These are phyloP conservation scores for Shiraia bambusicola DNA, from an alignment of 2,329 filamentous ascomycete species.

Conservation along the genomic window DNA sequence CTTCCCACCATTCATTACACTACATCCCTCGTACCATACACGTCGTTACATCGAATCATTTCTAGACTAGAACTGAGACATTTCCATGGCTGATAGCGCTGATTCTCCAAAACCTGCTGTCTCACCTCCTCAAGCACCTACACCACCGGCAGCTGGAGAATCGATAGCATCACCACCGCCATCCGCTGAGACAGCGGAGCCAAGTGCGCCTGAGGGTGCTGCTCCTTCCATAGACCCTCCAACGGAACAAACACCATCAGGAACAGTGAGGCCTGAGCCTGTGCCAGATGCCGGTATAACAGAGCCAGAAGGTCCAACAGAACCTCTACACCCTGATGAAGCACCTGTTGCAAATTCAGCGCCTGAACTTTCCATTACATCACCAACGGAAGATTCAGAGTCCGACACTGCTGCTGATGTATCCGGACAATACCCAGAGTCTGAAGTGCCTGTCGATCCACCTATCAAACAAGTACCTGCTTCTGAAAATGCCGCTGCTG, in stretches of 20 bases:
- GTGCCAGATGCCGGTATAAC: neutral
- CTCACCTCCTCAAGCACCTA: conserved; percentile 1
- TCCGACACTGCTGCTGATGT: neutral
- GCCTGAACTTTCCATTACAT: neutral
- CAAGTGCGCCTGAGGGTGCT: neutral
- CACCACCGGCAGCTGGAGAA: neutral
- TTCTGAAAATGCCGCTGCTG: too few species aligned
- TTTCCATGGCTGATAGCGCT: neutral
- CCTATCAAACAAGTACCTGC: neutral
- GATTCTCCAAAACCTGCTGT: neutral
- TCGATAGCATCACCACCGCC: neutral
- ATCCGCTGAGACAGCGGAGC: neutral
- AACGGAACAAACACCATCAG: neutral
- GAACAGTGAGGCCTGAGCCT: neutral
- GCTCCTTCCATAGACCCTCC: neutral
- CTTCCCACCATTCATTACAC: too few species aligned
- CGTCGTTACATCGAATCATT: too few species aligned
- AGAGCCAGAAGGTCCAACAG: neutral
- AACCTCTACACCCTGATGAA: neutral
- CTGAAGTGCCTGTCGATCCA: neutral
- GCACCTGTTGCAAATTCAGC: neutral
- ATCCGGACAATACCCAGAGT: neutral
- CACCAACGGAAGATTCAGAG: neutral
- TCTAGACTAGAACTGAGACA: too few species aligned
- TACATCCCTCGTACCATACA: too few species aligned